Base-by-base conservation (phyloP, 169 alveolate genomes). In the Cryptosporidium tyzzeri region DNA sequence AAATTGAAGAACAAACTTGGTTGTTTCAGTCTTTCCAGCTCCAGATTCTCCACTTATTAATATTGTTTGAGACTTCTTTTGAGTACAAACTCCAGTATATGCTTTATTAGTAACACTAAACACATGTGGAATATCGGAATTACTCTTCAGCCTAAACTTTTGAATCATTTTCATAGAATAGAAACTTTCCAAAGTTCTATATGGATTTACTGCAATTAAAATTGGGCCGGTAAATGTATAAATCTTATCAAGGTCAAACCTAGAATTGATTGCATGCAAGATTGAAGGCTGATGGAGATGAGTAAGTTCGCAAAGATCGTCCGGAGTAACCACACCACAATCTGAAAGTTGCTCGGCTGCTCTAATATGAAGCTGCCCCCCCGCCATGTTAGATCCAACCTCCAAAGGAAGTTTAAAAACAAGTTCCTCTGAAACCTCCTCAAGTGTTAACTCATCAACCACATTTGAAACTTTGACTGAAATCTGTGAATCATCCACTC, bases 11-110 rank as follows among this genome's bases (percentile, higher is more conserved):
- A 98, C 99, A 65, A 96, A 96, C 92, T 98, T 98, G 10, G 99
- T 97, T 62, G 99, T 96, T 93, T 98, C 99, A 12, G 99, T 98
- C 93, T 98, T 98, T 5, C 99, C 99, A 16, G 99, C 99, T 4
- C 99, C 99, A 50, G 98, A 95, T 92, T 98, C 99, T 0, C 99
- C 99, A 16, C 99, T 95, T 71, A 98, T 98, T 48, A 98, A 96
- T 23, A 98, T 96, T 37, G 99, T 95, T 85, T 98, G 97, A 67
- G 95, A 92, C 86, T 95, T 96, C 80, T 94, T 96, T 84, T 95
- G 93, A 91, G 94, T 95, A 35, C 95, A 94, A 85, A 97, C 91
- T 35, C 97, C 96, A 65, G 94, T 87, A 92, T 96, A 97, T 18
- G 99, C 98, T 69, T 96, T 95, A 67, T 97, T 97, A 1, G 99